phyloP scores from a whole-genome alignment of 331 rosid genomes.

The Rosa hybrid region DNA sequence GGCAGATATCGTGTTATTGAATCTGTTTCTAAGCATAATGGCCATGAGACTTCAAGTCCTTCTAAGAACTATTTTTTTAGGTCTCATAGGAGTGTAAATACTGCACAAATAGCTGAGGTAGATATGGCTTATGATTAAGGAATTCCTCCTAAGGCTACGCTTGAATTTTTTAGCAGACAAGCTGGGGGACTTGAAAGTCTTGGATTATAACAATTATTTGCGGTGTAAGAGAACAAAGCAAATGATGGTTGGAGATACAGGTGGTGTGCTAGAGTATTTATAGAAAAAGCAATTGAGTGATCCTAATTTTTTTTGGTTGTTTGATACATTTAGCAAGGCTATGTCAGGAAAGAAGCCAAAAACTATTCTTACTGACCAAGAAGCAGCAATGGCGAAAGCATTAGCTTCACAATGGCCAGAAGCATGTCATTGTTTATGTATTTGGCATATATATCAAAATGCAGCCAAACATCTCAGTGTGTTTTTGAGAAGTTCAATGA shows the following conservation, averaged over 20 bases:
- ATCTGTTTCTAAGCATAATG: background rate
- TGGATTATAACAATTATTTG: conserved; percentile 6
- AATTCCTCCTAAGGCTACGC: background rate
- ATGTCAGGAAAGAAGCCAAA: background rate
- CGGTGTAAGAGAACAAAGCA: background rate
- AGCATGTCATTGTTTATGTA: background rate
- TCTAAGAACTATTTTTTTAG: background rate
- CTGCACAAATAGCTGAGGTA: background rate
- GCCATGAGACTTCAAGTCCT: background rate
- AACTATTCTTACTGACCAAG: conserved; percentile 6
- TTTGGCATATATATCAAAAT: no score
- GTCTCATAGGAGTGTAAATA: background rate
- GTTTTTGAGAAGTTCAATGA: no score
- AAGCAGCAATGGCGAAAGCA: conserved; percentile 4
- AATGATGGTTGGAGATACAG: background rate
- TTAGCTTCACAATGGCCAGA: background rate
- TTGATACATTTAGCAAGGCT: conserved; percentile 5
- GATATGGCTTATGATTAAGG: background rate
- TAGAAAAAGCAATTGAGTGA: background rate
- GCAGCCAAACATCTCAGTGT: no score
- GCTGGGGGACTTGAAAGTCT: background rate
- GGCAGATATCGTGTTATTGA: background rate
- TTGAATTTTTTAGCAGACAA: background rate
- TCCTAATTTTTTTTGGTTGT: background rate
- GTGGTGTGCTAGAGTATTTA: background rate